Base-by-base conservation (phyloP, 192 early-diverging fungal genomes). In the Rhizoclosmatium sp. region DNA sequence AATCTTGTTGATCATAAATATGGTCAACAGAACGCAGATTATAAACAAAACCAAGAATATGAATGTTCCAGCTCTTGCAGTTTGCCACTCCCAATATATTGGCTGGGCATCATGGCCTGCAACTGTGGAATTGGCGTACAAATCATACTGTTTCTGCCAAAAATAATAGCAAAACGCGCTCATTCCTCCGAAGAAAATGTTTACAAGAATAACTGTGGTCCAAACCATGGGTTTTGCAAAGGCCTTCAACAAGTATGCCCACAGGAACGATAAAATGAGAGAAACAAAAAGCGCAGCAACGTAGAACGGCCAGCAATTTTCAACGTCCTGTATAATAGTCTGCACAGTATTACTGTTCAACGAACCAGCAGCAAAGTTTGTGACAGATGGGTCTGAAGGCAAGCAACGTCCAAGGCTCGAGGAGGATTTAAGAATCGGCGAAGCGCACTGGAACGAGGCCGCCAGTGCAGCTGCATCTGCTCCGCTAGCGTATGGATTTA, bases 1-100 rank as follows among this genome's bases (percentile, higher is more conserved):
- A 65, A 91, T 89, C 12, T 89, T 82, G 19, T 84, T 84, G 42
- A 69, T 40, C 82, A 89, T 51, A 51, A 81, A 84, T 21, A 89
- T 79, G 0, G 84, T 87, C 47, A 91, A 62, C 4, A 89, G 21
- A 42, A 86, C 49, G n/a, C 88, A 61, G 2, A 80, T 56, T 3
- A 78, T 82, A 48, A 88, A 81, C 10, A 82, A 71, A 2, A 78
- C 86, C 42, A 78, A 44, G 14, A 81, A 68, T 31, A 73, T 44
- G 65, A 59, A 72, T 44, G 31, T 51, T 21, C 66, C 54, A 39
- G 58, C n/a, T 76, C 19, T 7, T 4, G 31, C 54, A 49, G n/a
- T 40, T 42, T 69, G 41, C 60, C 71, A 68, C 46, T 42, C n/a
- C 68, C 65, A 56, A 39, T 79, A 23, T 41, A 66, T 16, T n/a